Evolutionary conservation across 148 eudicot genomes (phyloP).

Genomic region (Diospyros lotus): DNA sequence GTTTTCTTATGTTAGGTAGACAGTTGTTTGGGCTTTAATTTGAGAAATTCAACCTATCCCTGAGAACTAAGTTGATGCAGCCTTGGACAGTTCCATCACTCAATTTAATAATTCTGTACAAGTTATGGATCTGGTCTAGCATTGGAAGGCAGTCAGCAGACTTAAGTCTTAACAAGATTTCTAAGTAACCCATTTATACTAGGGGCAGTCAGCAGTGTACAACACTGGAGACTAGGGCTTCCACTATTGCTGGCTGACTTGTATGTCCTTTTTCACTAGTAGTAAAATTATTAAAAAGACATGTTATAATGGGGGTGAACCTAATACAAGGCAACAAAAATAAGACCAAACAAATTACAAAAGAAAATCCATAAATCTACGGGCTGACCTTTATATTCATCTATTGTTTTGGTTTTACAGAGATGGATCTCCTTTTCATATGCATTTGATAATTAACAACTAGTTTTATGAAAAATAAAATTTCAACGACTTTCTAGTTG

Average conservation of each 20-base stretch:
- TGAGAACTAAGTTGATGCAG: constrained; percentile 3
- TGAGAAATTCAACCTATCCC: background rate
- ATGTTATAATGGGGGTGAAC: too few species aligned
- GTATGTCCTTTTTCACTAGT: too few species aligned
- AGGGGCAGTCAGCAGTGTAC: background rate
- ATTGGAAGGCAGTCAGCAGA: background rate
- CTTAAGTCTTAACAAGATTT: background rate
- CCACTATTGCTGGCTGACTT: too few species aligned
- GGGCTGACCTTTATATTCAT: constrained; percentile 1
- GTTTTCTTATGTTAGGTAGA: background rate
- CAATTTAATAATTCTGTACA: background rate
- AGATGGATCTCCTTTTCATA: background rate
- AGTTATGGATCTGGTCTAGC: background rate
- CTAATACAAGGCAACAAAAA: too few species aligned
- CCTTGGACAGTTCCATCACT: background rate
- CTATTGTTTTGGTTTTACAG: background rate
- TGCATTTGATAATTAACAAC: background rate
- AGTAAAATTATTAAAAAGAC: too few species aligned
- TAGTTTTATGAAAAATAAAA: too few species aligned
- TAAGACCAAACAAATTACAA: too few species aligned
- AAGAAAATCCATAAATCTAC: too few species aligned
- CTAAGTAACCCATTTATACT: background rate
- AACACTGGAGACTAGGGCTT: background rate
- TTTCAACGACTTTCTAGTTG: background rate
- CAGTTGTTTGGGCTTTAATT: constrained; percentile 6